Evolutionary conservation across 257 asterid genomes (phyloP), one percentile per base, ranked within the genome.

Genomic region (Perilla frutescens): DNA sequence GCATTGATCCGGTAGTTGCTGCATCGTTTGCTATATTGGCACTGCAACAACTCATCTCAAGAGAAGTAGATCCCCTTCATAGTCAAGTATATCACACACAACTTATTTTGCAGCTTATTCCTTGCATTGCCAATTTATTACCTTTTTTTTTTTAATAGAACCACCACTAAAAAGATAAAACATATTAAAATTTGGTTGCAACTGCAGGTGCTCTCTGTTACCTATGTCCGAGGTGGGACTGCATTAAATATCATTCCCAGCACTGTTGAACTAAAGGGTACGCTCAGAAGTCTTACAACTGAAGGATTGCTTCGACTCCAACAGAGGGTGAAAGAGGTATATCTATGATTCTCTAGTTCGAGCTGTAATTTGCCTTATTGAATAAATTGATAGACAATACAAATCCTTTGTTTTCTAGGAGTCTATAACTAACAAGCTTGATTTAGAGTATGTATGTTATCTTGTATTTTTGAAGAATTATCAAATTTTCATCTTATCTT

Each of bases 281-380:
- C 96, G 57, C 79, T 92, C 63, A 87, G 98, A 79, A 92, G 96
- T 78, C 87, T 90, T 55, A 87, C 96, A 4, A 90, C 96, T 20
- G 87, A 86, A 85, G 98, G 98, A 66, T 74, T 90, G 81, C 53
- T 51, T 49, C 81, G 66, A 76, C 98, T 92, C 62, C 88, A 84
- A 82, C 67, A 73, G 68, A 87, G 98, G 84, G 89, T 88, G 66
- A 90, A 81, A 84, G 94, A 90, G 98, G 98, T 90, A 77, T 4
- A 77, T 4, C 31, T 72, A 32, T 20, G 20, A n/a, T 55, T 62
- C 36, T 72, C 51, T 47, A 39, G 34, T 57, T 20, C 65, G 40
- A 54, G 45, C 7, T 68, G 51, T 12, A 3, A 14, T 36, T 48
- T 2, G 6, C 5, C 2, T 20, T 64, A 15, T 10, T 12, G 10